Percentiles rank a stretch among this genome's conserved stretches.
These are phyloP conservation scores for Lentinula sp. DNA, from an alignment of 768 basidiomycete genomes.

Conservation along the genomic window DNA sequence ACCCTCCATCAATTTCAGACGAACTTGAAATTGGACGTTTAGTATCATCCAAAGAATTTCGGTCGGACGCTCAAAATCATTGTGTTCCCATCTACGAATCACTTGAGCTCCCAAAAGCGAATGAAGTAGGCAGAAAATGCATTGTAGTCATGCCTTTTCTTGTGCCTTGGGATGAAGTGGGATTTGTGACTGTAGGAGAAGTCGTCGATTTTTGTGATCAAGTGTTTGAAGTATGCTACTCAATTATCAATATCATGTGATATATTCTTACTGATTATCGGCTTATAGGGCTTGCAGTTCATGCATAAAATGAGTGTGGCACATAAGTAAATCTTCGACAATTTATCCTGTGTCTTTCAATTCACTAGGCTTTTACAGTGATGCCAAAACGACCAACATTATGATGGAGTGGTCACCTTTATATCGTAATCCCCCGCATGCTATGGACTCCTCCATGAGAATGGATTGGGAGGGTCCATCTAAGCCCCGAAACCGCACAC, in stretches of 20 bases:
- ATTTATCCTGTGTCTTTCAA: too few relatives aligned
- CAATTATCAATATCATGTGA: too few relatives aligned
- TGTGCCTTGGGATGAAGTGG: conserved; percentile 15
- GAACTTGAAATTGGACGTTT: conserved; percentile 23
- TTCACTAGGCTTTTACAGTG: neutral
- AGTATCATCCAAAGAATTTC: conserved; percentile 12
- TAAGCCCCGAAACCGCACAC: conserved; percentile 19
- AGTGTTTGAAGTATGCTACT: conserved; percentile 22
- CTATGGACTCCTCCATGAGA: neutral
- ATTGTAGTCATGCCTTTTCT: conserved; percentile 26
- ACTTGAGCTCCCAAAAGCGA: conserved; percentile 12
- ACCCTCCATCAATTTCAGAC: conserved; percentile 8
- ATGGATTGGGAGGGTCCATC: neutral
- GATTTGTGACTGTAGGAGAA: conserved; percentile 11
- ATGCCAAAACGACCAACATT: neutral
- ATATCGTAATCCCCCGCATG: neutral
- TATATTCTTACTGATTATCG: too few relatives aligned
- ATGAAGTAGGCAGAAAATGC: conserved; percentile 7
- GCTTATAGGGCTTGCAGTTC: too few relatives aligned
- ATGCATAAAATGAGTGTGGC: too few relatives aligned
- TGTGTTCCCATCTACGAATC: conserved; percentile 24
- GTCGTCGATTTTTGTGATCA: conserved; percentile 25
- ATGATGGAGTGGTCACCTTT: neutral
- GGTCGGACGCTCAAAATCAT: conserved; percentile 23
- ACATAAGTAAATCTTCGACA: too few relatives aligned